Percentiles rank a stretch among this genome's conserved stretches.
These are phyloP conservation scores for Sanghuangporus weigelae DNA, from an alignment of 1,284 basidiomycete genomes.

Conservation along the genomic window DNA sequence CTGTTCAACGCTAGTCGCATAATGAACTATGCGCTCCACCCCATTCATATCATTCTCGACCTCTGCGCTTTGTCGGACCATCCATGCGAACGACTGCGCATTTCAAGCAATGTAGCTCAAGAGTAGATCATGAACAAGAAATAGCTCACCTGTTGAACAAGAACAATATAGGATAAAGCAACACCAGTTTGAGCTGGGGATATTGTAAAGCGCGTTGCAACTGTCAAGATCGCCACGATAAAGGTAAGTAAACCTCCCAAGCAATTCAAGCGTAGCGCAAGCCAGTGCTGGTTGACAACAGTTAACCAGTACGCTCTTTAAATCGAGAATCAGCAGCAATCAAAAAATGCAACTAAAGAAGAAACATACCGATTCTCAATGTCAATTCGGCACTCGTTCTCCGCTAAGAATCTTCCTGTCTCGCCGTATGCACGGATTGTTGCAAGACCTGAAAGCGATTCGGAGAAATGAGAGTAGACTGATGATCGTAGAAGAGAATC, in stretches of 20 bases:
- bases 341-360: not conserved
- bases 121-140: not conserved
- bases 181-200: slow-evolving; percentile 77
- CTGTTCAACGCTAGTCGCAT: slow-evolving; percentile 70
- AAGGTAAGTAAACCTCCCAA: slow-evolving; percentile 78
- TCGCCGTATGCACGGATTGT: slow-evolving; percentile 88
- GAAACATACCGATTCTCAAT: slow-evolving; percentile 68
- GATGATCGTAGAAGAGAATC: slow-evolving; percentile 59
- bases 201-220: slow-evolving; percentile 68
- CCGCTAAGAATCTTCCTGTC: slow-evolving; percentile 60
- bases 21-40: slow-evolving; percentile 81
- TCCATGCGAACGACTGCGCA: slow-evolving; percentile 66
- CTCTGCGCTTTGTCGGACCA: slow-evolving; percentile 80
- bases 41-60: slow-evolving; percentile 92
- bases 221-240: slow-evolving; percentile 73
- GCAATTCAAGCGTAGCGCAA: slow-evolving; percentile 84
- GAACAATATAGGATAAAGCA: slow-evolving; percentile 72
- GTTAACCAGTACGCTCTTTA: slow-evolving; percentile 30
- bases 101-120: not conserved
- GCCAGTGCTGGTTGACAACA: slow-evolving; percentile 61
- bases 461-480: slow-evolving; percentile 86
- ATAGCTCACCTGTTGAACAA: slow-evolving; percentile 54
- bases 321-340: not conserved
- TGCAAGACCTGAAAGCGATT: slow-evolving; percentile 79
- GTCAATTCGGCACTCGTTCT: slow-evolving; percentile 78